A percentile compares a stretch with the other conserved stretches of the same genome.
These are phyloP conservation scores for Pseudogymnoascus sp. DNA, from an alignment of 2,329 filamentous ascomycete species.

Conservation along the genomic window DNA sequence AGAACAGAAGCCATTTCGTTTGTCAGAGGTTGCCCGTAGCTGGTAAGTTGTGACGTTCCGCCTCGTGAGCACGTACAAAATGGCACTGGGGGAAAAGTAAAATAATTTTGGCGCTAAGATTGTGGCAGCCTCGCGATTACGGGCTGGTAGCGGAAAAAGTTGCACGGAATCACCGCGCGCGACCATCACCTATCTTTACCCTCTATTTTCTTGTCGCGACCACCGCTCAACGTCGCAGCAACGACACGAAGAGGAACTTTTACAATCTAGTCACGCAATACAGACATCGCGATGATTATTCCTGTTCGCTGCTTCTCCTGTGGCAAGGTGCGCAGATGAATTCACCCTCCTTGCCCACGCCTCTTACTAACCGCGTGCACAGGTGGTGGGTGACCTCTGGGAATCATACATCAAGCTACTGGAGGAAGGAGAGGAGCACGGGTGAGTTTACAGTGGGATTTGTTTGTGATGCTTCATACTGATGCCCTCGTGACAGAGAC, in stretches of 20 bases:
- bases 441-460: constrained; percentile 45
- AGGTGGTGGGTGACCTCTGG: constrained; percentile 94
- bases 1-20: constrained; percentile 28
- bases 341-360: not conserved
- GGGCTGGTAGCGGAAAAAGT: constrained; percentile 7
- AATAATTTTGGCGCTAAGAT: constrained; percentile 14
- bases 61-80: constrained; percentile 11
- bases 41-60: constrained; percentile 8
- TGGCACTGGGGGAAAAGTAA: constrained; percentile 5
- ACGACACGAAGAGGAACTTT: not conserved
- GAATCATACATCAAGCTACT: constrained; percentile 88
- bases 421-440: constrained; percentile 66
- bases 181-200: not conserved
- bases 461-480: not conserved
- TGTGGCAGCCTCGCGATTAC: constrained; percentile 11
- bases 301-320: constrained; percentile 98
- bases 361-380: constrained; percentile 7
- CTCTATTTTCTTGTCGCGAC: not conserved
- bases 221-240: constrained; percentile 6
- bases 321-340: constrained; percentile 66
- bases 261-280: constrained; percentile 6
- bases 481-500: constrained; percentile 50
- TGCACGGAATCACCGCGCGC: constrained; percentile 3
- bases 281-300: constrained; percentile 74
- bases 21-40: constrained; percentile 23